These are phyloP conservation scores for Microstroma glucosiphilum DNA, from an alignment of 1,284 basidiomycete species.

Conservation along the genomic window DNA sequence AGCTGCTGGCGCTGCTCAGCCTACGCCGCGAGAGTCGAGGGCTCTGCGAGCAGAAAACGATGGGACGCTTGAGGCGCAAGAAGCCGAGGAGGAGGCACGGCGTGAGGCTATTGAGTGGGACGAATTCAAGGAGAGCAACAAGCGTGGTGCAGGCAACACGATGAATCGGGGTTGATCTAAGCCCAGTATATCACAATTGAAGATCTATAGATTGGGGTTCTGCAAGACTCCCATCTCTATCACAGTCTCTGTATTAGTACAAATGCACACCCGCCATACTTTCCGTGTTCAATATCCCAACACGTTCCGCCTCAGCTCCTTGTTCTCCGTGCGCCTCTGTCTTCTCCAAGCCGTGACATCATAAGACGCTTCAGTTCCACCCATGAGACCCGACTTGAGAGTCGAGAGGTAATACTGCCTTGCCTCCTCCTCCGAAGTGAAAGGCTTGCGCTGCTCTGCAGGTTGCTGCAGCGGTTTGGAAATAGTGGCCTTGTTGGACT, in stretches of 20 bases:
- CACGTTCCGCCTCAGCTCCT: constrained; percentile 15
- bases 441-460: no score
- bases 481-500: no score
- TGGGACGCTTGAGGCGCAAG: constrained; percentile 65
- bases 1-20: constrained; percentile 64
- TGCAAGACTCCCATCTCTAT: not conserved
- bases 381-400: no score
- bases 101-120: constrained; percentile 40
- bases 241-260: no score
- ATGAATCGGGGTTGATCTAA: constrained; percentile 71
- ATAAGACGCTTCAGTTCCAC: constrained; percentile 10
- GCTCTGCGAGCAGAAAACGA: constrained; percentile 61
- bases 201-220: not conserved
- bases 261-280: no score
- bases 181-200: not conserved
- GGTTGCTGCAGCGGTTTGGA: no score
- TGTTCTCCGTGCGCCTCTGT: constrained; percentile 16
- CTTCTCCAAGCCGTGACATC: constrained; percentile 15
- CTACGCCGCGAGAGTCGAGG: constrained; percentile 56
- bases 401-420: no score
- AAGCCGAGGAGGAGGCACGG: constrained; percentile 60
- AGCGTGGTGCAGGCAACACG: constrained; percentile 77
- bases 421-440: no score
- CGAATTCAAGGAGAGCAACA: constrained; percentile 29
- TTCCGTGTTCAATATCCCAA: constrained; percentile 20